Evolutionary conservation across 257 asterid genomes (phyloP).

Genomic region (Solanum chmielewskii): DNA sequence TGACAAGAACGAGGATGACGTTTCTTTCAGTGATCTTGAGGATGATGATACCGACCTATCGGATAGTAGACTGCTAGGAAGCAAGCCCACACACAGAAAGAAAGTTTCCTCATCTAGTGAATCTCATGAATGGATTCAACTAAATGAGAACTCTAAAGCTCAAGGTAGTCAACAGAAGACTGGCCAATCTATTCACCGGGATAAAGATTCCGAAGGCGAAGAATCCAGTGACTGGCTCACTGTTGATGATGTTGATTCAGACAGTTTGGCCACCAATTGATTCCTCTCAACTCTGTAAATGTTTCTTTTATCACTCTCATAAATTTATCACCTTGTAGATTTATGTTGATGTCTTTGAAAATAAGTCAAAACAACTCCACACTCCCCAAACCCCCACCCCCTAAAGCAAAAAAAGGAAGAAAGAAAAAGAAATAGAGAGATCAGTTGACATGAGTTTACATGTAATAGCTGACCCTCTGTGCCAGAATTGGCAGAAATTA

Average conservation of each 20-base stretch:
- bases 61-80: slow-evolving; percentile 5
- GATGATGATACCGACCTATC: slow-evolving; percentile 36
- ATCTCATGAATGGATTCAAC: slow-evolving; percentile 42
- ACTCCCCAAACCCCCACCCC: neutral
- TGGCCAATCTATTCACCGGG: slow-evolving; percentile 16
- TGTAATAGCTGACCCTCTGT: neutral
- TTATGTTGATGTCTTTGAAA: neutral
- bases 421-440: neutral
- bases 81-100: slow-evolving; percentile 11
- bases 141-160: slow-evolving; percentile 19
- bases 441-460: neutral
- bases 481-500: neutral
- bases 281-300: slow-evolving; percentile 11
- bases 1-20: slow-evolving; percentile 30
- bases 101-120: slow-evolving; percentile 24
- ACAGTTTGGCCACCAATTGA: slow-evolving; percentile 33
- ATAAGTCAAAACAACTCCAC: neutral
- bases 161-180: slow-evolving; percentile 17
- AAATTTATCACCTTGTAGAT: slow-evolving; percentile 1
- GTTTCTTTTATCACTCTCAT: neutral
- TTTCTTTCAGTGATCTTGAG: slow-evolving; percentile 74
- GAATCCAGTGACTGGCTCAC: slow-evolving; percentile 72
- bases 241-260: slow-evolving; percentile 54
- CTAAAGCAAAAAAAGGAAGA: neutral
- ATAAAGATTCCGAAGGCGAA: slow-evolving; percentile 61